These are phyloP conservation scores for Gillenia trifoliata DNA, from an alignment of 306 rosid species.

Conservation along the genomic window DNA sequence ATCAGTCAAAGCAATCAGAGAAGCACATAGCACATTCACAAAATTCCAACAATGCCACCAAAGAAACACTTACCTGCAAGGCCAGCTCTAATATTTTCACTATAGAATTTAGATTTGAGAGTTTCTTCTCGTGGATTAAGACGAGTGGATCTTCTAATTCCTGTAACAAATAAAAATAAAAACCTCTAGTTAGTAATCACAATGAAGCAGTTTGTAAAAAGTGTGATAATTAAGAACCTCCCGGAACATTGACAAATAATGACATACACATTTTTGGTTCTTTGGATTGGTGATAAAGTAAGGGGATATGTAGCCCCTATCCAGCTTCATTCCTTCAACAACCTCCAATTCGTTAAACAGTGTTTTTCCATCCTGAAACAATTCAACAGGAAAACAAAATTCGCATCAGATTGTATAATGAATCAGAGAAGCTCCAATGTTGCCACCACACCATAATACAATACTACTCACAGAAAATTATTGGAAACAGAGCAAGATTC, in stretches of 20 bases:
- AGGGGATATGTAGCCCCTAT: conserved; percentile 93
- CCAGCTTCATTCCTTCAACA: conserved; percentile 98
- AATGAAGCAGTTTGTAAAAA: not conserved
- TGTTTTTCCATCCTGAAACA: conserved; percentile 83
- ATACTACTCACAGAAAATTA: not conserved
- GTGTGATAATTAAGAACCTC: not conserved
- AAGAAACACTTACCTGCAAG: conserved; percentile 52
- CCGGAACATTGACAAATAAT: not conserved
- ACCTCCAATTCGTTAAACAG: conserved; percentile 87
- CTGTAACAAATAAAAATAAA: conserved; percentile 34
- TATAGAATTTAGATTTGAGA: conserved; percentile 68
- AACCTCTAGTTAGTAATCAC: not conserved
- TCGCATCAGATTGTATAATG: not conserved
- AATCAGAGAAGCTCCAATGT: not conserved
- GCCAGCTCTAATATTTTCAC: conserved; percentile 91
- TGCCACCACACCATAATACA: not conserved
- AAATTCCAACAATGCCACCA: conserved; percentile 5
- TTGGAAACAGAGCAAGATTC: not conserved
- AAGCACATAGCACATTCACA: not conserved
- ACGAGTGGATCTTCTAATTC: conserved; percentile 91
- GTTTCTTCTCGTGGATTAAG: conserved; percentile 90
- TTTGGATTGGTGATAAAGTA: conserved; percentile 85
- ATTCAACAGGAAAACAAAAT: not conserved
- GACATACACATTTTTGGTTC: conserved; percentile 84
- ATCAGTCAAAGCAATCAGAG: not conserved